Conservation (phyloP, 495 filamentous ascomycete species). For the Aspergillus nidulans region DNA sequence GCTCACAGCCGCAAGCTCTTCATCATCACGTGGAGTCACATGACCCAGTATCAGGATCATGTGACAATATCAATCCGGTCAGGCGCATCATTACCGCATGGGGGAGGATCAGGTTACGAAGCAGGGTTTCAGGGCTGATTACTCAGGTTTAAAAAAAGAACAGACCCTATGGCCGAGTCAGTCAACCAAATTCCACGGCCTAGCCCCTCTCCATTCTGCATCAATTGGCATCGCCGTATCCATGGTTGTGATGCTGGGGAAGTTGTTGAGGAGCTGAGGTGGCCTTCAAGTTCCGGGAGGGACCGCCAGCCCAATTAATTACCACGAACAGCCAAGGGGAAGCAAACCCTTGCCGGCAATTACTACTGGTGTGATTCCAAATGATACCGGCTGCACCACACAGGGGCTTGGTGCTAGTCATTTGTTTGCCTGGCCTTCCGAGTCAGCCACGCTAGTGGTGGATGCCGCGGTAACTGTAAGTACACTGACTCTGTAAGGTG, state of each 20-base stretch:
- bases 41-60: too few relatives aligned
- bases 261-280: not conserved
- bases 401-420: not conserved
- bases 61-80: too few relatives aligned
- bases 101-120: not conserved
- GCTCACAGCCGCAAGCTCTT: constrained; percentile 34
- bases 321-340: not conserved
- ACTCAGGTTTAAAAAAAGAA: constrained; percentile 22
- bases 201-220: constrained; percentile 8
- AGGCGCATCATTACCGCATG: not conserved
- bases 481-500: constrained; percentile 2
- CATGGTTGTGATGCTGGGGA: constrained; percentile 10
- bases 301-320: constrained; percentile 1
- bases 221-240: constrained; percentile 5
- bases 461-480: constrained; percentile 9
- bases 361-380: not conserved
- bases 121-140: not conserved
- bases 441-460: constrained; percentile 8
- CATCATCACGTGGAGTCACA: constrained; percentile 18
- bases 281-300: not conserved
- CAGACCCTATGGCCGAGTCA: not conserved
- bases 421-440: constrained; percentile 1
- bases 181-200: not conserved
- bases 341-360: not conserved
- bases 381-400: not conserved